Evolutionary conservation across 352 stramenopile species (phyloP), one percentile per base, ranked within the genome.

Genomic region (Phytophthora fragariae): DNA sequence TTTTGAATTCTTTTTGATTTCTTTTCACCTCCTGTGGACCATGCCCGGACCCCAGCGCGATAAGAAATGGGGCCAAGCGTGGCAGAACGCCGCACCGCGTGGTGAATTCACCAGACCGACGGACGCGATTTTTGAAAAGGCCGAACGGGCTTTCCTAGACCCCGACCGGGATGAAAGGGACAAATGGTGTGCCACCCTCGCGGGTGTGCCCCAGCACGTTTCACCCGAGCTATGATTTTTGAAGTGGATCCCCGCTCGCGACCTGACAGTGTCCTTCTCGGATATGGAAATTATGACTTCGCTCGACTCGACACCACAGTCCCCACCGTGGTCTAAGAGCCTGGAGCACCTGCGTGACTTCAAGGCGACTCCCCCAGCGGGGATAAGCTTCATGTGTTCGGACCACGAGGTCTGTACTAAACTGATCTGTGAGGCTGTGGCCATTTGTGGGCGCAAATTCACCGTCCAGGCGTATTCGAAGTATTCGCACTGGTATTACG

Each of bases 281-380:
- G 62, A 75, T 17, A 70, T 46, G 21, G 55, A 71, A 17, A 70
- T 75, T 33, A 70, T 75, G 68, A 61, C 56, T 1, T 71, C 61
- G 1, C 44, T 75, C 19, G 56, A 62, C 1, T 70, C 54, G 8
- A 49, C n/a, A 0, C n/a, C 33, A 10, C 57, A 75, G 19, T 49
- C 49, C n/a, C 12, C 53, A 3, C 2, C 54, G 6, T 75, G 56
- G 61, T 46, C 19, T 0, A 52, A 56, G 0, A 62, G 24, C 19
- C 15, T 63, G 2, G 7, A 50, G 1, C 52, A 62, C 2, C 59
- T 21, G 0, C 44, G 17, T 2, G 55, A 64, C 17, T 70, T 65
- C 31, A 71, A 71, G 47, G 60, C 46, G 2, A 57, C 71, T 24
- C 37, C 50, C 2, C 61, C 64, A 7, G 60, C 54, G 24, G 68